Conservation (phyloP, 1,139 yeast genomes). For the Zygosaccharomyces pseudobailii region DNA sequence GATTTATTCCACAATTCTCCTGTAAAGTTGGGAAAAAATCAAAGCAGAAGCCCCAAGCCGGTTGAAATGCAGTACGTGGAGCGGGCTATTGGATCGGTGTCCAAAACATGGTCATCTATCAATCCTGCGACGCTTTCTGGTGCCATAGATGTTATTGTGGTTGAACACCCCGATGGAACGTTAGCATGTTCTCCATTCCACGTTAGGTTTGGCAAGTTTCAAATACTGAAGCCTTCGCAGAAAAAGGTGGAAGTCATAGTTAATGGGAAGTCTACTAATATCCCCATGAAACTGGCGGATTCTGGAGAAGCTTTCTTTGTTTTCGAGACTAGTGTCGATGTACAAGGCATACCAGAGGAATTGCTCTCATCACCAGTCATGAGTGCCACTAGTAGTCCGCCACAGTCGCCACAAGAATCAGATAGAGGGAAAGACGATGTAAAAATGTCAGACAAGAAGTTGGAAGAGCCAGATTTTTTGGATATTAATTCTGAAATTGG, state of each 20-base stretch:
- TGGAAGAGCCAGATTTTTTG: slow-evolving; percentile 55
- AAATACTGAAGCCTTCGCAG: slow-evolving; percentile 86
- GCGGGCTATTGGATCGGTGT: slow-evolving; percentile 87
- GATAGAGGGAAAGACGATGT: slow-evolving; percentile 18
- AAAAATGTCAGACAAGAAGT: slow-evolving; percentile 10
- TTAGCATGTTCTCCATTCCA: slow-evolving; percentile 95
- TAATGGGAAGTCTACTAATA: slow-evolving; percentile 72
- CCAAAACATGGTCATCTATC: slow-evolving; percentile 94
- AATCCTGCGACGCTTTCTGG: slow-evolving; percentile 96
- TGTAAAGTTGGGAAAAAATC: not conserved
- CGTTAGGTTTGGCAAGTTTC: slow-evolving; percentile 91
- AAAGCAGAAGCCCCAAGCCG: not conserved
- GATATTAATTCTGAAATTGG: slow-evolving; percentile 33
- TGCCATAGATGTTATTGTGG: slow-evolving; percentile 93
- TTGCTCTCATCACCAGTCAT: slow-evolving; percentile 88
- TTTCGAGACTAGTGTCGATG: slow-evolving; percentile 66
- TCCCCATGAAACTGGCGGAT: slow-evolving; percentile 95
- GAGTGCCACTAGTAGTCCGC: slow-evolving; percentile 72
- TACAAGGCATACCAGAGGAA: slow-evolving; percentile 63
- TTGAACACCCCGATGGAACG: slow-evolving; percentile 84
- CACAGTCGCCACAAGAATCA: slow-evolving; percentile 43
- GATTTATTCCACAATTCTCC: not conserved
- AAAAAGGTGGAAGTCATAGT: slow-evolving; percentile 87
- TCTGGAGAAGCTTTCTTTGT: slow-evolving; percentile 98
- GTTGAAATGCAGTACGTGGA: slow-evolving; percentile 90